Evolutionary conservation across 805 yeast species (phyloP), one percentile per base, ranked within the genome.

Genomic region (Myxozyma monticola): DNA sequence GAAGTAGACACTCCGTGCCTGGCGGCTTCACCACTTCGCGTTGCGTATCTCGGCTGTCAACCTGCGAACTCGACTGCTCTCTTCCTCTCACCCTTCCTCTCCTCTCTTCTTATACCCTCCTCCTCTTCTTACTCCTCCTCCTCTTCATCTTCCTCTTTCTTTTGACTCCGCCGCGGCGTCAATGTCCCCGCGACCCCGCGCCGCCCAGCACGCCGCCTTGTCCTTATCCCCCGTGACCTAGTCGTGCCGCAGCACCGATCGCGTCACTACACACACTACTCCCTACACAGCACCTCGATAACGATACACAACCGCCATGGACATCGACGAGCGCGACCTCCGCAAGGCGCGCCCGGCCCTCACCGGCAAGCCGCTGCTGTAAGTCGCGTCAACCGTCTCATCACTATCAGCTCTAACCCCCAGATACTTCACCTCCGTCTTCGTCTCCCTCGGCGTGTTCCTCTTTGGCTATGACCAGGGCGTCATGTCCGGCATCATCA

Each of bases 391-490:
- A 73, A 8, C 71, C 71, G 8, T 12, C n/a, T 17, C 21, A 9
- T 14, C 30, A 20, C 37, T 14, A 37, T 33, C n/a, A n/a, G n/a
- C 7, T 8, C 4, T 12, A 37, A 28, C 25, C 42, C 9, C 5
- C 29, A 53, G 55, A 15, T 72, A 73, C 57, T 72, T 72, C 55
- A 72, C 75, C 20, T 64, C 72, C 22, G 63, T 72, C 25, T 73
- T 73, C 54, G 76, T 72, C 33, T 70, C 75, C 17, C 62, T 72
- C 9, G 76, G 76, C 26, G 76, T 84, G 29, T 82, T 85, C 45
- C 71, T 85, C 21, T 85, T 85, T 60, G 93, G 93, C 2, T 85
- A 83, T 65, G 90, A 84, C 64, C 89, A 89, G 68, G 96, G 96
- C 50, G 95, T 88, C 42, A 87, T 90, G 80, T 81, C 89, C 40